Evolutionary conservation across 129 eudicot species (phyloP).

Genomic region (Artemisia argyi): DNA sequence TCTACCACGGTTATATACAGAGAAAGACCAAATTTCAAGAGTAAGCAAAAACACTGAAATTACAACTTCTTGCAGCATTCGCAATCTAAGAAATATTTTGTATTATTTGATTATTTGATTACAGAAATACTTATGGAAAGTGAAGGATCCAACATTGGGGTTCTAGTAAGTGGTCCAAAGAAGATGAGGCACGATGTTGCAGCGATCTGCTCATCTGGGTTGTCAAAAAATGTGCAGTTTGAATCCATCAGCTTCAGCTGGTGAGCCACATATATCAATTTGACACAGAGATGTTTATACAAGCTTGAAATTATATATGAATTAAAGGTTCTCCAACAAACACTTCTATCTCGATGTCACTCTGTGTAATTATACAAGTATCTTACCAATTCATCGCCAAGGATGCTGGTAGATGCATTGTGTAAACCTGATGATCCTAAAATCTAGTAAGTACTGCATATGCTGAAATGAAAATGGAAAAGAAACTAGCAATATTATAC

Average conservation of each 20-base stretch:
- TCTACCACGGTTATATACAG: slow-evolving; percentile 44
- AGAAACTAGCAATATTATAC: too few relatives aligned
- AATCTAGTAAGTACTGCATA: slow-evolving; percentile 5
- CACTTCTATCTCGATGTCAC: slow-evolving; percentile 8
- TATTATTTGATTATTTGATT: neutral
- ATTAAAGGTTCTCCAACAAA: neutral
- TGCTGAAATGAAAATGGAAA: neutral
- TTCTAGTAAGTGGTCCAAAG: slow-evolving; percentile 60
- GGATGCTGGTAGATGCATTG: slow-evolving; percentile 12
- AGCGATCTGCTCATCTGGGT: slow-evolving; percentile 55
- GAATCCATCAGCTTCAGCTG: slow-evolving; percentile 73
- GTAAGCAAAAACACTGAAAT: slow-evolving; percentile 34
- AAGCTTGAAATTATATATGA: slow-evolving; percentile 2
- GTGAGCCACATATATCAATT: slow-evolving; percentile 37
- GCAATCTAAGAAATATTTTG: neutral
- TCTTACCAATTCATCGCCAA: neutral
- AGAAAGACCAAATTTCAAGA: slow-evolving; percentile 55
- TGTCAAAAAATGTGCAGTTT: slow-evolving; percentile 42
- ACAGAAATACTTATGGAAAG: slow-evolving; percentile 48
- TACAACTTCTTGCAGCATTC: neutral
- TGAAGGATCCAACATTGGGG: slow-evolving; percentile 54
- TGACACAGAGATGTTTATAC: neutral
- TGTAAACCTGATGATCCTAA: slow-evolving; percentile 7
- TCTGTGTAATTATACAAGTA: neutral
- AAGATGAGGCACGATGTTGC: slow-evolving; percentile 67